phyloP scores from a whole-genome alignment of 2,329 filamentous ascomycete genomes.

The Bipolaris zeicola region DNA sequence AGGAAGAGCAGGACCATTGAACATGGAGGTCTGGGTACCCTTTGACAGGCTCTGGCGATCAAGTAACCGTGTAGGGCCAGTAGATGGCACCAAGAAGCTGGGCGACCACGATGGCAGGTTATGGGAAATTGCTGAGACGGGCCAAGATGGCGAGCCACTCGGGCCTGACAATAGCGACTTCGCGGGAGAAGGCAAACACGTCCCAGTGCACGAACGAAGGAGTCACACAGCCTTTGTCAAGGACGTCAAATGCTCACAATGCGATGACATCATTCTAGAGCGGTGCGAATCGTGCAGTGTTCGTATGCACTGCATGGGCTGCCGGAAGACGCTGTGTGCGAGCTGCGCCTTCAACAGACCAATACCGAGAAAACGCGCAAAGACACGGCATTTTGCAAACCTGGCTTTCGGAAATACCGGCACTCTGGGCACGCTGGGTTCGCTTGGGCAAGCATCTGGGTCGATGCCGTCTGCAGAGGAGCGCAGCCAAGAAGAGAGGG shows the following conservation, averaged over 20 bases:
- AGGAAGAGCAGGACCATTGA: conserved; percentile 60
- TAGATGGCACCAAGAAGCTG: conserved; percentile 38
- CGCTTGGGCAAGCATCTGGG: conserved; percentile 37
- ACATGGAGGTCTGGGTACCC: conserved; percentile 66
- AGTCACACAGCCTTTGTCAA: conserved; percentile 61
- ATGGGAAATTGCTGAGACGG: conserved; percentile 63
- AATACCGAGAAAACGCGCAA: conserved; percentile 51
- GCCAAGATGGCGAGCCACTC: conserved; percentile 60
- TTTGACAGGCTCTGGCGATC: conserved; percentile 65
- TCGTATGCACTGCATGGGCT: conserved; percentile 66
- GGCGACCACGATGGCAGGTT: conserved; percentile 56
- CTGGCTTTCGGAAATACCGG: conserved; percentile 43
- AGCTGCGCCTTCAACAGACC: conserved; percentile 64
- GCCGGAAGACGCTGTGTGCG: conserved; percentile 64
- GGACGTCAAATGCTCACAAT: conserved; percentile 60
- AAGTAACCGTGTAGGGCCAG: conserved; percentile 61
- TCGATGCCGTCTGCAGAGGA: conserved; percentile 34
- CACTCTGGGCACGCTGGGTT: conserved; percentile 34
- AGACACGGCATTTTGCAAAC: conserved; percentile 47
- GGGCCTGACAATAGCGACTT: conserved; percentile 55
- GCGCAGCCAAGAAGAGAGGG: conserved; percentile 27
- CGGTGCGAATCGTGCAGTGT: conserved; percentile 66
- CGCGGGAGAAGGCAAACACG: conserved; percentile 59
- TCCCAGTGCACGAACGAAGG: conserved; percentile 59
- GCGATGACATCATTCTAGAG: conserved; percentile 59